Evolutionary conservation across 768 basidiomycete genomes (phyloP).

Genomic region (Thelephora ganbajun): DNA sequence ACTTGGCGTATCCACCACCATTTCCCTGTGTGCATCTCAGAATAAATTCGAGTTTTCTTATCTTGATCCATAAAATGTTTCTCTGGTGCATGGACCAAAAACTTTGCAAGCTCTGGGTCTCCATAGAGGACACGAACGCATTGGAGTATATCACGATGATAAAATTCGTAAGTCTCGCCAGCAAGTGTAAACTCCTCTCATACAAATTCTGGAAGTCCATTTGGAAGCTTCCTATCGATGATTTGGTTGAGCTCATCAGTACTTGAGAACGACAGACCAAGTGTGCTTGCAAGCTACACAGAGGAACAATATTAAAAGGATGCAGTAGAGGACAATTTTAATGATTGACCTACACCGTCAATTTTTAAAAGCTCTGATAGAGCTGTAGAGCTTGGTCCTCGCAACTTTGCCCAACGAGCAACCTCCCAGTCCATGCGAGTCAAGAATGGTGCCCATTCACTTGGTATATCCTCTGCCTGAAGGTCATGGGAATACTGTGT

Average conservation of each 20-base stretch:
- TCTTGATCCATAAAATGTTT: constrained; percentile 21
- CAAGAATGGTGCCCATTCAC: constrained; percentile 17
- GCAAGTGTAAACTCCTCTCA: constrained; percentile 15
- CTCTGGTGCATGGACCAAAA: constrained; percentile 23
- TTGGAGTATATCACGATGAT: constrained; percentile 20
- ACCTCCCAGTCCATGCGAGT: constrained; percentile 25
- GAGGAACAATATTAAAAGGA: background rate
- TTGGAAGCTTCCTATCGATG: constrained; percentile 18
- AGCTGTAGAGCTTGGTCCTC: constrained; percentile 22
- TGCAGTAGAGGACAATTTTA: background rate
- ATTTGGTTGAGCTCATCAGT: constrained; percentile 19
- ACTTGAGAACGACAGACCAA: constrained; percentile 21
- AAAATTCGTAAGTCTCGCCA: constrained; percentile 19
- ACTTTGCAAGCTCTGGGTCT: constrained; percentile 17
- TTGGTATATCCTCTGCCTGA: background rate
- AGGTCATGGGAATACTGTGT: background rate
- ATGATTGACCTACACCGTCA: constrained; percentile 18
- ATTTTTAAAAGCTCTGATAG: constrained; percentile 25
- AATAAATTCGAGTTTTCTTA: constrained; percentile 15
- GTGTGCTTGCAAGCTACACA: constrained; percentile 8
- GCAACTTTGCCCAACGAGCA: constrained; percentile 26
- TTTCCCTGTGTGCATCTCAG: constrained; percentile 31
- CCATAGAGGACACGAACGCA: constrained; percentile 23
- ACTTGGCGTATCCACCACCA: constrained; percentile 44
- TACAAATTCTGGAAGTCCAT: constrained; percentile 14